These are phyloP conservation scores for Coemansia sp. DNA, from an alignment of 192 early-diverging fungal species.

Conservation along the genomic window DNA sequence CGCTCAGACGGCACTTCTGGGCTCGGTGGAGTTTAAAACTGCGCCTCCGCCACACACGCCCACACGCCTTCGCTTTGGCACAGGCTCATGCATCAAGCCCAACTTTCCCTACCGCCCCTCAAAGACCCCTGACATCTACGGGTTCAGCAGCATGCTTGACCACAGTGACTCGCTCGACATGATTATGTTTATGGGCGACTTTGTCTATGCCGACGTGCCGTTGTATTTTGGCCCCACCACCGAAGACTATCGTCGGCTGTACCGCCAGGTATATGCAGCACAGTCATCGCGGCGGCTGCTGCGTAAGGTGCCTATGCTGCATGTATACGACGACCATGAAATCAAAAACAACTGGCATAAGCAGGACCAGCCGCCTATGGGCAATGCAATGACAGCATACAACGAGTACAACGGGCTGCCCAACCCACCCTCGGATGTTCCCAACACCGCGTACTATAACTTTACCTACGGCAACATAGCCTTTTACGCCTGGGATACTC, in stretches of 20 bases:
- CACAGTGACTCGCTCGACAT: constrained; percentile 39
- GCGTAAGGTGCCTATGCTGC: constrained; percentile 43
- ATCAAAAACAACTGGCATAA: constrained; percentile 56
- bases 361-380: constrained; percentile 35
- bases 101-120: constrained; percentile 49
- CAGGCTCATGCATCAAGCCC: constrained; percentile 56
- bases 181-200: constrained; percentile 56
- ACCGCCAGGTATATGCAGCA: constrained; percentile 47
- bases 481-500: constrained; percentile 54
- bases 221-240: constrained; percentile 35
- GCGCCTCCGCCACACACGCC: constrained; percentile 22
- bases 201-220: constrained; percentile 56
- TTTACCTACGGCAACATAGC: constrained; percentile 50
- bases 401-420: constrained; percentile 50
- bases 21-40: constrained; percentile 36
- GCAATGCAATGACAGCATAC: constrained; percentile 46
- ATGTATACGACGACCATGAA: constrained; percentile 58
- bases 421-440: constrained; percentile 26
- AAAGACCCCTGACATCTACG: constrained; percentile 32
- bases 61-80: constrained; percentile 37
- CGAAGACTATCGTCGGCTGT: constrained; percentile 51
- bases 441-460: constrained; percentile 43
- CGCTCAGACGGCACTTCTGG: constrained; percentile 17
- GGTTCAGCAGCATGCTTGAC: constrained; percentile 41
- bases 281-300: constrained; percentile 31